These are phyloP conservation scores for Huntiella bhutanensis DNA, from an alignment of 2,329 filamentous ascomycete genomes.

Conservation along the genomic window DNA sequence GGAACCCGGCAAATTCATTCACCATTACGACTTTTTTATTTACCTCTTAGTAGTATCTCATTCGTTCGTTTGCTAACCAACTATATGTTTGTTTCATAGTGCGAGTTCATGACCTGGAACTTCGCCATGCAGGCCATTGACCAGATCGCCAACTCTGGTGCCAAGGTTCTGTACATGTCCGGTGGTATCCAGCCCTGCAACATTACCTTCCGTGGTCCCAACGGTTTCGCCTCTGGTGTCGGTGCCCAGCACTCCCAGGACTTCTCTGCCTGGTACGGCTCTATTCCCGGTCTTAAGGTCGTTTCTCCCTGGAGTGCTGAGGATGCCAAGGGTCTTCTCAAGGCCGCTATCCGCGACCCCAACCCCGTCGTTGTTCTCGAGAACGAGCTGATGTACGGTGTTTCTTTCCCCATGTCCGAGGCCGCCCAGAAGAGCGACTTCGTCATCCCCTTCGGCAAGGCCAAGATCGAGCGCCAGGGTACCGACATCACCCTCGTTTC, in stretches of 20 bases:
- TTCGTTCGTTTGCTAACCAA: constrained; percentile 4
- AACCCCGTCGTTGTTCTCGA: constrained; percentile 89
- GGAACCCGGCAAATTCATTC: too few species aligned
- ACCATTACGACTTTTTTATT: too few species aligned
- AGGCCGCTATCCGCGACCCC: constrained; percentile 93
- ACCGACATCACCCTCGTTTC: constrained; percentile 94
- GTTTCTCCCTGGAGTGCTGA: constrained; percentile 91
- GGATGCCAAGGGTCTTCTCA: constrained; percentile 93
- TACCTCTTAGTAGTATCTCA: too few species aligned
- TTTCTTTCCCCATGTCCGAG: constrained; percentile 92
- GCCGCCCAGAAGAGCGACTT: constrained; percentile 93
- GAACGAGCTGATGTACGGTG: constrained; percentile 83
- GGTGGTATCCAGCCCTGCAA: constrained; percentile 98
- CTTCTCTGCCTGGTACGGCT: constrained; percentile 97
- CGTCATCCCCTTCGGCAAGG: constrained; percentile 92
- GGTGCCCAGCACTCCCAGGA: constrained; percentile 97
- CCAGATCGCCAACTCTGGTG: constrained; percentile 96
- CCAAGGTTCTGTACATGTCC: constrained; percentile 99
- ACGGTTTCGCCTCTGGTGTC: constrained; percentile 92
- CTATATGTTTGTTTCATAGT: constrained; percentile 30
- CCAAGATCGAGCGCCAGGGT: constrained; percentile 91
- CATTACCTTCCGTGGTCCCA: constrained; percentile 97
- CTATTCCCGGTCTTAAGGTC: constrained; percentile 93
- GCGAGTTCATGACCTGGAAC: constrained; percentile 99
- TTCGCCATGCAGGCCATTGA: constrained; percentile 99